These are phyloP conservation scores for Amanita molliuscula DNA, from an alignment of 768 basidiomycete species.

Conservation along the genomic window DNA sequence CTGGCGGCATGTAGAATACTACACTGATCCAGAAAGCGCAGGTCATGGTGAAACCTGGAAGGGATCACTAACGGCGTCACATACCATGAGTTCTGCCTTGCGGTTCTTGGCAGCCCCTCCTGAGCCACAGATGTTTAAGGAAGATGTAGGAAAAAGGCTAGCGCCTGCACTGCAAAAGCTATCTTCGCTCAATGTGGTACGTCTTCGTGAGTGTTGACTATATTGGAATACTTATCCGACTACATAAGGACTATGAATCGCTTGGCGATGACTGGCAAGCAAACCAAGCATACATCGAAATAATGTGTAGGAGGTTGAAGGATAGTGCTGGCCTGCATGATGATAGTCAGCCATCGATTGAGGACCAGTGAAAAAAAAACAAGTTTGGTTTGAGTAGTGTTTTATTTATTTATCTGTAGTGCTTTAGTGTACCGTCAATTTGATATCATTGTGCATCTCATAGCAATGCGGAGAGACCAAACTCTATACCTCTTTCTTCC, in stretches of 20 bases:
- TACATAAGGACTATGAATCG: constrained; percentile 29
- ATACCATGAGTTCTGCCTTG: constrained; percentile 35
- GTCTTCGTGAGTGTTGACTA: constrained; percentile 11
- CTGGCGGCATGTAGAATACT: constrained; percentile 73
- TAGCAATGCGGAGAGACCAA: not conserved
- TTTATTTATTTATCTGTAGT: not conserved
- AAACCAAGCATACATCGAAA: constrained; percentile 62
- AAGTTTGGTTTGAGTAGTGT: not conserved
- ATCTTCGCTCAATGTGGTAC: constrained; percentile 30
- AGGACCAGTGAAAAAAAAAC: not conserved
- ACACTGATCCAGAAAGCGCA: constrained; percentile 25
- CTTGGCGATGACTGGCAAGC: constrained; percentile 46
- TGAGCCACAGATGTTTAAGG: constrained; percentile 48
- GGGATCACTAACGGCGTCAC: constrained; percentile 10
- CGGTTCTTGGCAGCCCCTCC: constrained; percentile 42
- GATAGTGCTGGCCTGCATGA: constrained; percentile 53
- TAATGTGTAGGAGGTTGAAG: constrained; percentile 62
- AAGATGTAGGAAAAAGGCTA: constrained; percentile 46
- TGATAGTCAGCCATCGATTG: constrained; percentile 9
- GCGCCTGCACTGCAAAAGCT: constrained; percentile 44
- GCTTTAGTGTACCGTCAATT: not conserved
- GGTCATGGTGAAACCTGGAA: constrained; percentile 5
- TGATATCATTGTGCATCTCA: not conserved
- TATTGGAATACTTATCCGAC: constrained; percentile 8
- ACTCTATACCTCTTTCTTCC: not conserved